phyloP scores from a whole-genome alignment of 495 filamentous ascomycete genomes.

The Tuber melanosporum region DNA sequence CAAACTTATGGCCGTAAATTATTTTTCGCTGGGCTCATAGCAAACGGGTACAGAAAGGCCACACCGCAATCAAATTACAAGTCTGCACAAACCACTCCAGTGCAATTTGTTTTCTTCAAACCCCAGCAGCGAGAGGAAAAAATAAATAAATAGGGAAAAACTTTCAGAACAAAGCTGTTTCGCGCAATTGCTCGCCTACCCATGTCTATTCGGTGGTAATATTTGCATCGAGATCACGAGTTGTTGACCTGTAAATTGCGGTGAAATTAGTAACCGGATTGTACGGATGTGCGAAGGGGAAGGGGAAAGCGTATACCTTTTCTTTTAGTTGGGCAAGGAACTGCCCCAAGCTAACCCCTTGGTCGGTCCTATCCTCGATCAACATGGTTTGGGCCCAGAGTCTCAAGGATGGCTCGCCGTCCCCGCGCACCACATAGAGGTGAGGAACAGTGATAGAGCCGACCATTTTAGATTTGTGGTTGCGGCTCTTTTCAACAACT shows the following conservation, averaged over 20 bases:
- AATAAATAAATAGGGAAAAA: conserved; percentile 4
- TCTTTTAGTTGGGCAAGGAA: conserved; percentile 89
- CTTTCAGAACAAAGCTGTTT: neutral
- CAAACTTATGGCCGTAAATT: neutral
- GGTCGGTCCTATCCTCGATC: conserved; percentile 91
- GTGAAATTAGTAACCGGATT: conserved; percentile 10
- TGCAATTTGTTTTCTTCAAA: conserved; percentile 18
- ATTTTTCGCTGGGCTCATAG: neutral
- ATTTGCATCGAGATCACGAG: conserved; percentile 19
- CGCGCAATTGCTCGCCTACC: neutral
- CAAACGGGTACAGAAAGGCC: conserved; percentile 6
- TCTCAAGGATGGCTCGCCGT: conserved; percentile 90
- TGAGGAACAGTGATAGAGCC: conserved; percentile 88
- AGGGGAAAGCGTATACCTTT: conserved; percentile 64
- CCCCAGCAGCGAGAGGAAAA: conserved; percentile 11
- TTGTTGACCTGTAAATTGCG: conserved; percentile 37
- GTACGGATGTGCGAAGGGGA: conserved; percentile 1
- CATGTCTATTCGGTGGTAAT: neutral
- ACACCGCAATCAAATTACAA: conserved; percentile 21
- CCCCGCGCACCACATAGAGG: conserved; percentile 87
- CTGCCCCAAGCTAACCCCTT: conserved; percentile 82
- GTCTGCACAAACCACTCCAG: conserved; percentile 12
- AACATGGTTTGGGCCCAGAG: conserved; percentile 95
- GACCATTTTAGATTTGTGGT: conserved; percentile 74
- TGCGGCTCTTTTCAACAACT: conserved; percentile 82